Evolutionary conservation across 345 rosid species (phyloP), one percentile per base, ranked within the genome.

Genomic region (Linum trigynum): DNA sequence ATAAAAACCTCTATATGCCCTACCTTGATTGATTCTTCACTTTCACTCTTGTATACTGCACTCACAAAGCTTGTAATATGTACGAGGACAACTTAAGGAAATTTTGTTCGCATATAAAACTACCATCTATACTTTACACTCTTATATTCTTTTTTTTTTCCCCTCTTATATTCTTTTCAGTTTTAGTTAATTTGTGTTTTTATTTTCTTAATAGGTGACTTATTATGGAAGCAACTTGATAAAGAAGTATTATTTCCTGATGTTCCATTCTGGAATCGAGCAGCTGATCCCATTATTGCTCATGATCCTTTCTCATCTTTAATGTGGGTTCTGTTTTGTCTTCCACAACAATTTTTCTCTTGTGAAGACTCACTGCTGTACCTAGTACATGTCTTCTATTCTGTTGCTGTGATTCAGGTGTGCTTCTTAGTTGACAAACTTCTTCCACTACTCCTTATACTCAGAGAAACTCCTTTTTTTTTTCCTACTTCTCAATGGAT

Each of bases 241-340:
- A 71, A 57, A 55, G 84, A 78, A 69, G 69, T 67, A 41, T 73
- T 77, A 62, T 73, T 74, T 73, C 73, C 84, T 62, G 87, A 79
- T 69, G 67, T 62, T 56, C 86, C 80, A 66, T 85, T 94, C 53
- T 85, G 92, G 95, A 85, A 74, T 64, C 85, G 83, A 71, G 84
- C 88, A 68, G 79, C 92, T 72, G 94, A 84, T 75, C 95, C 99
- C 32, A 76, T 88, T 76, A 90, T 94, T 69, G 79, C 82, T 50
- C 92, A 70, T 75, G 99, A 94, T 75, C 90, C 97, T 65, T 94
- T 94, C 77, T 90, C 99, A 74, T 86, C 99, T 37, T 82, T 94
- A 77, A 90, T 90, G 91, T 94, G 97, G 97, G 76, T 83, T 79
- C 78, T 94, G 67, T 94, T 81, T 77, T 94, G 95, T 75, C 99